phyloP scores from a whole-genome alignment of 495 filamentous ascomycete species.

The Neurospora tetrasperma region DNA sequence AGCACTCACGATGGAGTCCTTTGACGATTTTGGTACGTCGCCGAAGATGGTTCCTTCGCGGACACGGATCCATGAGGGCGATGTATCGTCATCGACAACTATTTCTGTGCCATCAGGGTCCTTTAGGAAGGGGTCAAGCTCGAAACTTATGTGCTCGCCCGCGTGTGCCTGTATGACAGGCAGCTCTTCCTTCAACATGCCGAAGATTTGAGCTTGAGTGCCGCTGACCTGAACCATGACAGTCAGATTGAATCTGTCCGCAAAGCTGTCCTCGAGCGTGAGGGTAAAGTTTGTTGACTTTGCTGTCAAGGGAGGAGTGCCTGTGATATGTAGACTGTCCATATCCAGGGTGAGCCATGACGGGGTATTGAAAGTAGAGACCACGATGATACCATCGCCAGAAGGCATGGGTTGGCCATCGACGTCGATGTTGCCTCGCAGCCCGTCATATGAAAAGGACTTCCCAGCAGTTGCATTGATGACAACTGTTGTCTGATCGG shows the following conservation, averaged over 20 bases:
- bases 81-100: constrained; percentile 38
- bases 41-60: constrained; percentile 49
- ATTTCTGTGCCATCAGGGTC: constrained; percentile 43
- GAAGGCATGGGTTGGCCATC: constrained; percentile 45
- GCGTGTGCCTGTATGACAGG: constrained; percentile 43
- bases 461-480: constrained; percentile 50
- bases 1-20: constrained; percentile 31
- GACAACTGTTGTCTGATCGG: constrained; percentile 44
- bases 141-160: constrained; percentile 55
- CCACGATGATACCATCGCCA: constrained; percentile 34
- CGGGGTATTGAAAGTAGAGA: constrained; percentile 43
- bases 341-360: constrained; percentile 62
- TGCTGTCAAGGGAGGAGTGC: constrained; percentile 48
- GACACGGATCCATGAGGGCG: constrained; percentile 55
- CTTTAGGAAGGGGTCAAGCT: constrained; percentile 47
- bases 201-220: constrained; percentile 3
- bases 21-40: constrained; percentile 39
- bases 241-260: constrained; percentile 53
- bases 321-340: constrained; percentile 50
- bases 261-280: constrained; percentile 51
- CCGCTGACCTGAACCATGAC: constrained; percentile 44
- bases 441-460: constrained; percentile 43
- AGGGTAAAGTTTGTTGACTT: constrained; percentile 56
- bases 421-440: constrained; percentile 46
- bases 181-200: constrained; percentile 29